Evolutionary conservation across 495 filamentous ascomycete genomes (phyloP).

Genomic region (Neurospora sp.): DNA sequence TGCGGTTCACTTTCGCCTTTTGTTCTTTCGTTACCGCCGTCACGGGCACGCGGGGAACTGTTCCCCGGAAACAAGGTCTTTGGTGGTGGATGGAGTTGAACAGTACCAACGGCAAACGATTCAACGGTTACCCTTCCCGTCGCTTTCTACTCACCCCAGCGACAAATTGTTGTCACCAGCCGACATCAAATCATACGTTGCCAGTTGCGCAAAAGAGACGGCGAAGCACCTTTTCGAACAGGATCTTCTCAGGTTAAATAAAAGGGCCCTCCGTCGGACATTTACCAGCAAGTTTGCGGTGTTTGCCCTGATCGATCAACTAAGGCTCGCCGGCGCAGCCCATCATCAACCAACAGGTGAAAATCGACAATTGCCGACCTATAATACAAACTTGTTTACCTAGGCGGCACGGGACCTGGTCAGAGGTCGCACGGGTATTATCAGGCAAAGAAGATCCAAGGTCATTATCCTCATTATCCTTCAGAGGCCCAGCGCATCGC

Average conservation of each 20-base stretch:
- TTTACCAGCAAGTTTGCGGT: neutral
- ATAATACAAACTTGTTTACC: constrained; percentile 1
- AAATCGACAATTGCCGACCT: constrained; percentile 2
- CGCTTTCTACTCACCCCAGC: neutral
- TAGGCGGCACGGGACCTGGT: constrained; percentile 4
- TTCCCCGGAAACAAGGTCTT: neutral
- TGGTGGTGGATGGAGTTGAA: neutral
- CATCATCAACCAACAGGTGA: neutral
- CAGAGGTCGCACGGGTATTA: neutral
- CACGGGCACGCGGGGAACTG: neutral
- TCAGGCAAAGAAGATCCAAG: neutral
- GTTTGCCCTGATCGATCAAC: neutral
- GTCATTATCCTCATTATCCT: constrained; percentile 3
- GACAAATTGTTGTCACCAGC: neutral
- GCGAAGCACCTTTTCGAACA: neutral
- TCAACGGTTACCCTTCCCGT: neutral
- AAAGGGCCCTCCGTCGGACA: neutral
- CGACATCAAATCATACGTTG: neutral
- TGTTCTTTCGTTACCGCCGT: neutral
- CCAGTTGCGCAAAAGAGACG: neutral
- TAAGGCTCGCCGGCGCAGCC: neutral
- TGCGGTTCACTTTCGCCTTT: neutral
- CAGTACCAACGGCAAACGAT: neutral
- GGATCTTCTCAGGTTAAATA: neutral
- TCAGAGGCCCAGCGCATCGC: neutral